Base-by-base conservation (phyloP, 2,329 filamentous ascomycete species). In the Alternaria sp. region DNA sequence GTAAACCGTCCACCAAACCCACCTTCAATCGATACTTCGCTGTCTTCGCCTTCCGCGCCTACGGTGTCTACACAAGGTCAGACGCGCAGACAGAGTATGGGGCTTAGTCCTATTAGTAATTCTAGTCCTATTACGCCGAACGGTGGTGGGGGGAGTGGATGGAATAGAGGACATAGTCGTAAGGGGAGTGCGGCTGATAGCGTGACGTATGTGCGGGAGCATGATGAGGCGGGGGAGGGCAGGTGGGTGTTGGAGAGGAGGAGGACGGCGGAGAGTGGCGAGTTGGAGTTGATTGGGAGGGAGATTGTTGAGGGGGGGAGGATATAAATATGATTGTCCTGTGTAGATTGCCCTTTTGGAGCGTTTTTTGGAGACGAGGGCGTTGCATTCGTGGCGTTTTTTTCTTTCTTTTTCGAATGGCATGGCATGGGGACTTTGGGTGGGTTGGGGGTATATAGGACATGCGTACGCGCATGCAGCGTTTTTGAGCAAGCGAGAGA, bases 191-290 rank as follows among this genome's bases (percentile, higher is more conserved):
- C 76, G 19, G 77, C 88, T 2, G 90, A 92, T 68, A 91, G 89
- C 66, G 88, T 93, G 32, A 90, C 89, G 7, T 93, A 93, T 76
- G 83, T 86, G 3, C 78, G 82, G n/a, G 85, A 87, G 65, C 85
- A 85, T 63, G 88, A 90, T 72, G 87, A 89, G 49, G 83, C 86
- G 3, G 84, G 84, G 9, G 85, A 84, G 59, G 78, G 79, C 9
- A 81, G 89, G 49, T 93, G 90, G 91, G 86, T 93, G 8, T 81
- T 93, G 68, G 91, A 93, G 77, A 81, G 90, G 36, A 83, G 90
- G 56, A 82, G 90, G 36, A 91, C 89, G 3, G 88, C 84, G 1
- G 90, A 92, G 70, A 85, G 83, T 61, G 90, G 90, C 1, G 85
- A 90, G 75, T 78, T 90, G 57, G 88, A 91, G 73, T 78, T 91